Percentiles rank a stretch among this genome's conserved stretches.
Evolutionary conservation across 495 filamentous ascomycete genomes (phyloP).

Genomic region (Pseudomonodictys pantanalensis): DNA sequence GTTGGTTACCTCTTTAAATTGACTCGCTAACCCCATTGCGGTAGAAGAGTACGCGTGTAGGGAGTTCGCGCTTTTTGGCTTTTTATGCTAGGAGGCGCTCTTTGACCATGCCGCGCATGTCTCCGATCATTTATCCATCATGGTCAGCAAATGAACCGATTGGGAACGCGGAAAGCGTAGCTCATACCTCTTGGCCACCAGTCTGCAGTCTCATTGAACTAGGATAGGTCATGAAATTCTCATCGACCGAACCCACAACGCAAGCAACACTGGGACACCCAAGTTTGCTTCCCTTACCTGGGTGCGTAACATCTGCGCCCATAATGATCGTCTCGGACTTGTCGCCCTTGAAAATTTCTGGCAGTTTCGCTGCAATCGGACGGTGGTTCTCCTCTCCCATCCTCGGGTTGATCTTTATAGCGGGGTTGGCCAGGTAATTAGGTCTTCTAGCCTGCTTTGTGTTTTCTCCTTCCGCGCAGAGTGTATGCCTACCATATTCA

Average conservation of each 20-base stretch:
- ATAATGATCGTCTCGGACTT: constrained; percentile 1
- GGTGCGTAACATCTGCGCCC: constrained; percentile 21
- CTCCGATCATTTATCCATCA: constrained; percentile 3
- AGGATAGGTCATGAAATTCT: constrained; percentile 8
- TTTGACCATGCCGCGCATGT: constrained; percentile 9
- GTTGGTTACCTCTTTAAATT: constrained; percentile 3
- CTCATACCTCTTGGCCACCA: constrained; percentile 18
- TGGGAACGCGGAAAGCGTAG: not conserved
- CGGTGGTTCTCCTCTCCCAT: constrained; percentile 3
- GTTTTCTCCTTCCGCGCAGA: not conserved
- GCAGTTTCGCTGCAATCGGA: not conserved
- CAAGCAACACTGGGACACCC: constrained; percentile 12
- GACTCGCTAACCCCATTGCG: constrained; percentile 19
- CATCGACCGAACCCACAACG: constrained; percentile 11
- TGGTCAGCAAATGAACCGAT: not conserved
- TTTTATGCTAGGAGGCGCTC: constrained; percentile 15
- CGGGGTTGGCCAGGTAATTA: constrained; percentile 10
- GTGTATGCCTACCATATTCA: not conserved
- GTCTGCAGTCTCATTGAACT: constrained; percentile 15
- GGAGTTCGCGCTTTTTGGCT: not conserved
- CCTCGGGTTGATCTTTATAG: constrained; percentile 16
- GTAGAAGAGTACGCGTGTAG: constrained; percentile 12
- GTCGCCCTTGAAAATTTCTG: not conserved
- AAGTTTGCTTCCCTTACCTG: not conserved
- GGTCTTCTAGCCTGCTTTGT: not conserved